A percentile compares a stretch with the other conserved stretches of the same genome.
phyloP scores from a whole-genome alignment of 441 rosid species.

The Omphalea diandra region DNA sequence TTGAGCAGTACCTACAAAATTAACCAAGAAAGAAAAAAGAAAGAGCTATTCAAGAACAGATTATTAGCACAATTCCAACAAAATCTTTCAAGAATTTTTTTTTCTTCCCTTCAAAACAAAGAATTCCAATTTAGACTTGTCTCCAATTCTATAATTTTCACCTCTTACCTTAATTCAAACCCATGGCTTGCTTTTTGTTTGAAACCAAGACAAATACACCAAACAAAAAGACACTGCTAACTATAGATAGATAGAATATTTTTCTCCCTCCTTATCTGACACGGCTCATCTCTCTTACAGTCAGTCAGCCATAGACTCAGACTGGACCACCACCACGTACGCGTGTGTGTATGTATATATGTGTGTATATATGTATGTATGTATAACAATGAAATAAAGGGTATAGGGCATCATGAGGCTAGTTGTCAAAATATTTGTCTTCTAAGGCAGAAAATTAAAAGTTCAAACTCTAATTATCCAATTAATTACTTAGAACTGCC shows the following conservation, averaged over 20 bases:
- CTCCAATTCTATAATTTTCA: constrained; percentile 20
- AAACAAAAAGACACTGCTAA: constrained; percentile 32
- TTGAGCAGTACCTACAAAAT: constrained; percentile 19
- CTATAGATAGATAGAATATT: constrained; percentile 35
- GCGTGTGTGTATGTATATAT: too few species aligned
- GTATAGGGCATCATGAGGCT: too few species aligned
- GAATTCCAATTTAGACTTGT: constrained; percentile 11
- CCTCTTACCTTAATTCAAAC: not conserved
- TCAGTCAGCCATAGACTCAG: constrained; percentile 48
- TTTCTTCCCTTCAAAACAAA: constrained; percentile 5
- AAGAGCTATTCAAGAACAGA: constrained; percentile 21
- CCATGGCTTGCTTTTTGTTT: constrained; percentile 11
- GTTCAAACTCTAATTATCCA: too few species aligned
- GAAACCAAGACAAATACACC: constrained; percentile 36
- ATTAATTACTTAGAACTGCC: too few species aligned
- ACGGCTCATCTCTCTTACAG: constrained; percentile 44
- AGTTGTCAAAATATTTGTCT: too few species aligned
- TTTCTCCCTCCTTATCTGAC: constrained; percentile 41
- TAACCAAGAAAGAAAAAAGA: constrained; percentile 15
- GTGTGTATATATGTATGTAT: too few species aligned
- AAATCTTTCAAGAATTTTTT: constrained; percentile 2
- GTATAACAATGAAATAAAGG: too few species aligned
- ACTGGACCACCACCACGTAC: constrained; percentile 51
- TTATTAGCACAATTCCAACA: constrained; percentile 16
- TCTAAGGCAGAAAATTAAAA: too few species aligned